phyloP scores from a whole-genome alignment of 2,329 filamentous ascomycete species.

The Zasmidium angulare region DNA sequence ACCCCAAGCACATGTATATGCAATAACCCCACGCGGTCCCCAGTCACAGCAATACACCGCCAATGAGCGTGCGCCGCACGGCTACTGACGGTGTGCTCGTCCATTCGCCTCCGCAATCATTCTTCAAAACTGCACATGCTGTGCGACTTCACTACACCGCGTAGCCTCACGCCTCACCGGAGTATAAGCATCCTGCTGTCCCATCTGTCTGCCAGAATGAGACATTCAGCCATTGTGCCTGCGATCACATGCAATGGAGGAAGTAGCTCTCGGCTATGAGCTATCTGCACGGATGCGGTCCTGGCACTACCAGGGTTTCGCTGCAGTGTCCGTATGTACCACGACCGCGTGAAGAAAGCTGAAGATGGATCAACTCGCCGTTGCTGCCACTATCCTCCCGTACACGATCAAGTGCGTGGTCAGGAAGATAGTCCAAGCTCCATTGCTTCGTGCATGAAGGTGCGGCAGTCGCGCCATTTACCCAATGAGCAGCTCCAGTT shows the following conservation, averaged over 20 bases:
- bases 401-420: background rate
- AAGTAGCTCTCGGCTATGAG: too few relatives aligned
- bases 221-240: background rate
- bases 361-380: background rate
- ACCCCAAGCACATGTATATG: too few relatives aligned
- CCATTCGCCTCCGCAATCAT: constrained; percentile 1
- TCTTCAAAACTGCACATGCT: background rate
- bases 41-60: background rate
- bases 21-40: background rate
- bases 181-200: background rate
- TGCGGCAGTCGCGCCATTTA: background rate
- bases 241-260: background rate
- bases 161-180: background rate
- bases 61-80: background rate
- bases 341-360: too few relatives aligned
- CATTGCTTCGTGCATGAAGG: constrained; percentile 4
- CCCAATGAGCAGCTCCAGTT: background rate
- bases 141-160: background rate
- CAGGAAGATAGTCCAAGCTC: background rate
- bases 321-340: too few relatives aligned
- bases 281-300: too few relatives aligned
- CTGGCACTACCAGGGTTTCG: too few relatives aligned
- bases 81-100: constrained; percentile 3
- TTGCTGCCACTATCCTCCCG: background rate
- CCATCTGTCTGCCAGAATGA: background rate